phyloP scores from a whole-genome alignment of 2,329 filamentous ascomycete species.

The Talaromyces sp. region DNA sequence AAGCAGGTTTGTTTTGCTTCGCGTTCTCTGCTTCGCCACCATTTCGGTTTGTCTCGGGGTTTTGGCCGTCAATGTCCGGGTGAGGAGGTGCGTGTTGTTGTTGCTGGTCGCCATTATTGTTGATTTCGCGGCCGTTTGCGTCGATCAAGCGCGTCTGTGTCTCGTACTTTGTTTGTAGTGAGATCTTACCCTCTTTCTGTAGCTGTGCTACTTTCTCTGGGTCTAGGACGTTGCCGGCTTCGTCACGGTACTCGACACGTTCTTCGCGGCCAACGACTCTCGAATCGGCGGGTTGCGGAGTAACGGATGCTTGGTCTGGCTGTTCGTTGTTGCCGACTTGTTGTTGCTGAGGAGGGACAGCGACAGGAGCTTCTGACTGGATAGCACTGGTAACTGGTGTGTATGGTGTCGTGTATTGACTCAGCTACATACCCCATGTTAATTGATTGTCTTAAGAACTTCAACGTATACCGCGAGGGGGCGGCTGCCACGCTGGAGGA shows the following conservation, averaged over 20 bases:
- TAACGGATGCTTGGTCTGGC: slow-evolving; percentile 26
- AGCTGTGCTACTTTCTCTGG: slow-evolving; percentile 78
- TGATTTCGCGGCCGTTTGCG: slow-evolving; percentile 67
- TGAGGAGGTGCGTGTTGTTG: slow-evolving; percentile 45
- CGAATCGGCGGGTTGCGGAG: slow-evolving; percentile 25
- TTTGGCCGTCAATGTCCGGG: slow-evolving; percentile 54
- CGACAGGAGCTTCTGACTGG: slow-evolving; percentile 16
- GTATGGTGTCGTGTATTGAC: slow-evolving; percentile 34
- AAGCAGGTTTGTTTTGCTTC: slow-evolving; percentile 34
- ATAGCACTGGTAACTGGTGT: slow-evolving; percentile 18
- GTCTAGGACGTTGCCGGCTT: slow-evolving; percentile 83
- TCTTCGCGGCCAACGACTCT: slow-evolving; percentile 60
- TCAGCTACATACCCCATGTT: slow-evolving; percentile 26
- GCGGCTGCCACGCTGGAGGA: slow-evolving; percentile 35
- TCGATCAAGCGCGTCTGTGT: slow-evolving; percentile 86
- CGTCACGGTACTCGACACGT: slow-evolving; percentile 88
- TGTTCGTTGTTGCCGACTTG: slow-evolving; percentile 17
- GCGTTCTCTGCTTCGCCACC: slow-evolving; percentile 27
- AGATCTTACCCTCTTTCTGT: slow-evolving; percentile 72
- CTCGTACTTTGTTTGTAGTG: slow-evolving; percentile 93
- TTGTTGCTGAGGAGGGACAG: slow-evolving; percentile 12
- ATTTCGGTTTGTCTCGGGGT: slow-evolving; percentile 50
- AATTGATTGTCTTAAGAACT: slow-evolving; percentile 6
- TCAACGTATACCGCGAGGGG: slow-evolving; percentile 23
- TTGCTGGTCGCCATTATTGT: slow-evolving; percentile 20